phyloP scores from a whole-genome alignment of 2,329 filamentous ascomycete species.

The Neobulgaria alba region DNA sequence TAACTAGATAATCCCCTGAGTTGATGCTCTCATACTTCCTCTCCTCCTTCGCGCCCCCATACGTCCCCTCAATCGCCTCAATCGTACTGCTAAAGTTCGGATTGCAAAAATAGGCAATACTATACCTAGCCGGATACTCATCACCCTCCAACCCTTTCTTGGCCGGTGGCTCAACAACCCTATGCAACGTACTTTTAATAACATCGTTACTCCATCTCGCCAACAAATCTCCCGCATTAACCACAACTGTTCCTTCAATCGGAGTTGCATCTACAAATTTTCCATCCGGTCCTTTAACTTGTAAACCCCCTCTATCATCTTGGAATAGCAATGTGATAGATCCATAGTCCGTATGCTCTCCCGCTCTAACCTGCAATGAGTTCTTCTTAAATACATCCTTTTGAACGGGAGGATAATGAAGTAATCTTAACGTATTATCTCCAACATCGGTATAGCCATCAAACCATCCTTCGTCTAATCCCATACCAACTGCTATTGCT shows the following conservation, averaged over 20 bases:
- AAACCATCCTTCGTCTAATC: slow-evolving; percentile 63
- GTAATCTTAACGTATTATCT: slow-evolving; percentile 50
- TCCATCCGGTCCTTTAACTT: slow-evolving; percentile 60
- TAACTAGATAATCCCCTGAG: slow-evolving; percentile 72
- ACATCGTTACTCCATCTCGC: slow-evolving; percentile 85
- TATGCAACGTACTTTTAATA: slow-evolving; percentile 83
- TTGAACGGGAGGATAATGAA: slow-evolving; percentile 47
- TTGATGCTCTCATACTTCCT: slow-evolving; percentile 76
- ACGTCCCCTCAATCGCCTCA: slow-evolving; percentile 58
- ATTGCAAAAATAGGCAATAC: slow-evolving; percentile 76
- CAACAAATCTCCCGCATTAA: slow-evolving; percentile 83
- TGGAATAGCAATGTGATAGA: slow-evolving; percentile 45
- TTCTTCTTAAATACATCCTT: slow-evolving; percentile 43
- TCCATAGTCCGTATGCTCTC: slow-evolving; percentile 46
- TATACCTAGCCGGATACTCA: slow-evolving; percentile 68
- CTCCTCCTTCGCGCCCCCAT: slow-evolving; percentile 44
- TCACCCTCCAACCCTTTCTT: slow-evolving; percentile 34
- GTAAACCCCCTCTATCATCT: slow-evolving; percentile 41
- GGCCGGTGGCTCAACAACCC: slow-evolving; percentile 76
- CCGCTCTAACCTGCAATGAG: slow-evolving; percentile 38
- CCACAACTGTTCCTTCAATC: slow-evolving; percentile 71
- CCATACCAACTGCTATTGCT: slow-evolving; percentile 76
- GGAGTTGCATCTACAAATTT: slow-evolving; percentile 77
- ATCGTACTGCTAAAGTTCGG: slow-evolving; percentile 56
- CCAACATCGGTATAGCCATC: slow-evolving; percentile 62